Conservation (phyloP, 768 basidiomycete genomes). For the Pleurotus djamor region DNA sequence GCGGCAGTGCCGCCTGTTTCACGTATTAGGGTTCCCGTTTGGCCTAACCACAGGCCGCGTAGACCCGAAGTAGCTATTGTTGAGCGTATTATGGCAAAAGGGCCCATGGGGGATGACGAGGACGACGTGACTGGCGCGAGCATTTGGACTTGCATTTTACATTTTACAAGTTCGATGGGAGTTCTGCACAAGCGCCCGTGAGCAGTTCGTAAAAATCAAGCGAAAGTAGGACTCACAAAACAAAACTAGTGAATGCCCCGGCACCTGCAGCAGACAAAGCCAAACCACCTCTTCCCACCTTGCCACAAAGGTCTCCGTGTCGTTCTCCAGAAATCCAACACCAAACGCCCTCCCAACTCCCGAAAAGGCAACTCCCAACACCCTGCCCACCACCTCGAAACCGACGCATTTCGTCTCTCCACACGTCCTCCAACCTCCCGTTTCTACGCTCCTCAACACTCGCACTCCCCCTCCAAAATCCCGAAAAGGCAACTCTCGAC, state of each 20-base stretch:
- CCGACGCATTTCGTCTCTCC: too few species aligned
- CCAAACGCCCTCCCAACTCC: too few species aligned
- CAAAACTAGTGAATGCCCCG: slow-evolving; percentile 83
- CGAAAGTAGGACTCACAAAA: slow-evolving; percentile 60
- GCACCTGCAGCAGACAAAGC: slow-evolving; percentile 85
- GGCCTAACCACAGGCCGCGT: slow-evolving; percentile 81
- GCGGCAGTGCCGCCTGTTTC: slow-evolving; percentile 85
- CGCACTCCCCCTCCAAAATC: too few species aligned
- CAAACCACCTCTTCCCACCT: too few species aligned
- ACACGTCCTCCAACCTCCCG: too few species aligned
- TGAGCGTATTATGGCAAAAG: slow-evolving; percentile 59
- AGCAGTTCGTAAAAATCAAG: neutral
- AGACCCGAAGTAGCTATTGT: slow-evolving; percentile 55
- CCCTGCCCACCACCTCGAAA: too few species aligned
- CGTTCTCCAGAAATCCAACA: too few species aligned
- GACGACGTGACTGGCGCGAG: slow-evolving; percentile 30
- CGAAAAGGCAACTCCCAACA: too few species aligned
- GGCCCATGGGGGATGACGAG: slow-evolving; percentile 38
- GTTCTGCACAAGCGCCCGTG: slow-evolving; percentile 43
- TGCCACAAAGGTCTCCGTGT: too few species aligned
- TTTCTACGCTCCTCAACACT: too few species aligned
- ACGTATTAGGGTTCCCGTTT: slow-evolving; percentile 82
- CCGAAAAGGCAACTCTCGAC: too few species aligned
- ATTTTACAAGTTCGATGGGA: slow-evolving; percentile 87
- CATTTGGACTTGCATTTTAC: slow-evolving; percentile 93